Evolutionary conservation across 2,329 filamentous ascomycete genomes (phyloP).

Genomic region (Aspergillus candidus): DNA sequence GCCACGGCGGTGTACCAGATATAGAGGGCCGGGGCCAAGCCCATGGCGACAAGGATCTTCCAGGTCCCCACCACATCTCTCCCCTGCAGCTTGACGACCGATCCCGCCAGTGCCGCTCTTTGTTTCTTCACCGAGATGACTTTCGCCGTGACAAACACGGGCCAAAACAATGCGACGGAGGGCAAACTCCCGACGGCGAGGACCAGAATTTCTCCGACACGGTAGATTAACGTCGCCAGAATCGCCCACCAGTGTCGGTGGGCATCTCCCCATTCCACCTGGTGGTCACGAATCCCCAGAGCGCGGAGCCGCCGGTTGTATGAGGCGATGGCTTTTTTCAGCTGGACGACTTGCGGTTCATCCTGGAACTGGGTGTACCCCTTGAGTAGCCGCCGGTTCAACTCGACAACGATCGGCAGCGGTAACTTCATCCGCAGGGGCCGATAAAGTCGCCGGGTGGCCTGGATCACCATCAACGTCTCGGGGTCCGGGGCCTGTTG

Average conservation of each 20-base stretch:
- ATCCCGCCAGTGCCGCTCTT: conserved; percentile 74
- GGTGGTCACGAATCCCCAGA: conserved; percentile 84
- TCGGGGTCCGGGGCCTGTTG: conserved; percentile 92
- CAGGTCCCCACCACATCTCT: conserved; percentile 89
- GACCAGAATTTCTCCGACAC: conserved; percentile 68
- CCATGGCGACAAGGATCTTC: conserved; percentile 85
- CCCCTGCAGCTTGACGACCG: conserved; percentile 81
- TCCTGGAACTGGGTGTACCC: conserved; percentile 91
- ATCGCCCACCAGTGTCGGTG: conserved; percentile 74
- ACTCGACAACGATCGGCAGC: conserved; percentile 83
- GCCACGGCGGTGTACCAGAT: conserved; percentile 71
- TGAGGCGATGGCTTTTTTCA: conserved; percentile 68
- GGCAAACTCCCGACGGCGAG: conserved; percentile 77
- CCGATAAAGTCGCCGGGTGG: conserved; percentile 86
- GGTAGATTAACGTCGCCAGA: conserved; percentile 70
- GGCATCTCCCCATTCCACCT: conserved; percentile 70
- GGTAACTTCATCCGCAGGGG: conserved; percentile 90
- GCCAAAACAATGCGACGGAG: conserved; percentile 78
- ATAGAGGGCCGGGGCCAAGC: conserved; percentile 74
- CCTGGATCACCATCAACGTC: conserved; percentile 91
- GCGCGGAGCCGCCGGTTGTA: conserved; percentile 86
- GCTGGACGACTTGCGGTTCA: conserved; percentile 70
- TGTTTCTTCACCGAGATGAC: conserved; percentile 77
- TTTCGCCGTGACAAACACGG: conserved; percentile 80
- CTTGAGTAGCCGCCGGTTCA: conserved; percentile 84